Percentiles rank a stretch among this genome's conserved stretches.
Evolutionary conservation across 2,329 filamentous ascomycete genomes (phyloP).

Genomic region (Didymella segeticola): DNA sequence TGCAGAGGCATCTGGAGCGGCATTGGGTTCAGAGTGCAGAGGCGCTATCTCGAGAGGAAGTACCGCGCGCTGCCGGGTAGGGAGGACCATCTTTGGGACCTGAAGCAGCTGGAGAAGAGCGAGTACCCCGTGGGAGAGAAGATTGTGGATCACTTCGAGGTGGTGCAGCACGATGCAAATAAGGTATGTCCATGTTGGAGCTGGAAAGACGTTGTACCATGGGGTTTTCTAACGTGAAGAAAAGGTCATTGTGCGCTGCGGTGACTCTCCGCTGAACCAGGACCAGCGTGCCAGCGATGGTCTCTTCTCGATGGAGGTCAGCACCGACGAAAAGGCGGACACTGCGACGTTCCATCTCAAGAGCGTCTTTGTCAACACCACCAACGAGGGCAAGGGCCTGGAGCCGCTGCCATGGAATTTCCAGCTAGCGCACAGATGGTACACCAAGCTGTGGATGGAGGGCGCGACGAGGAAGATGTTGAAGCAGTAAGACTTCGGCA

Average conservation of each 20-base stretch:
- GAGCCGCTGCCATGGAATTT: constrained; percentile 40
- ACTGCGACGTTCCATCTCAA: constrained; percentile 50
- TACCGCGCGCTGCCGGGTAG: constrained; percentile 41
- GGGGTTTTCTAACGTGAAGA: constrained; percentile 14
- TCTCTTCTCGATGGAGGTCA: constrained; percentile 50
- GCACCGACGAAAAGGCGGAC: constrained; percentile 44
- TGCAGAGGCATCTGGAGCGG: constrained; percentile 49
- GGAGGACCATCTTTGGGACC: constrained; percentile 45
- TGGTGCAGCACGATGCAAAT: constrained; percentile 43
- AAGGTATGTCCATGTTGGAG: constrained; percentile 37
- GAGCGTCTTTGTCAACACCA: constrained; percentile 50
- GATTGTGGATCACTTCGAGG: constrained; percentile 52
- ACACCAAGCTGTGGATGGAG: constrained; percentile 53
- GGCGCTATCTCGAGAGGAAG: constrained; percentile 46
- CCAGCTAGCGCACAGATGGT: constrained; percentile 44
- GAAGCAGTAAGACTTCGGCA: background rate
- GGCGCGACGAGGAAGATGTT: constrained; percentile 48
- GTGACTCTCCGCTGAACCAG: constrained; percentile 44
- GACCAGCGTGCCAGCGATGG: constrained; percentile 44
- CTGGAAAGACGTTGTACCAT: background rate
- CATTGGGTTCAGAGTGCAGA: constrained; percentile 45
- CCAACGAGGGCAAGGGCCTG: constrained; percentile 40
- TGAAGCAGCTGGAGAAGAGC: constrained; percentile 40
- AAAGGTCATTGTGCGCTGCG: constrained; percentile 49
- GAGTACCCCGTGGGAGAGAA: constrained; percentile 46